These are phyloP conservation scores for Tetraselmis chui DNA, from an alignment of 139 green algal species.

Conservation along the genomic window DNA sequence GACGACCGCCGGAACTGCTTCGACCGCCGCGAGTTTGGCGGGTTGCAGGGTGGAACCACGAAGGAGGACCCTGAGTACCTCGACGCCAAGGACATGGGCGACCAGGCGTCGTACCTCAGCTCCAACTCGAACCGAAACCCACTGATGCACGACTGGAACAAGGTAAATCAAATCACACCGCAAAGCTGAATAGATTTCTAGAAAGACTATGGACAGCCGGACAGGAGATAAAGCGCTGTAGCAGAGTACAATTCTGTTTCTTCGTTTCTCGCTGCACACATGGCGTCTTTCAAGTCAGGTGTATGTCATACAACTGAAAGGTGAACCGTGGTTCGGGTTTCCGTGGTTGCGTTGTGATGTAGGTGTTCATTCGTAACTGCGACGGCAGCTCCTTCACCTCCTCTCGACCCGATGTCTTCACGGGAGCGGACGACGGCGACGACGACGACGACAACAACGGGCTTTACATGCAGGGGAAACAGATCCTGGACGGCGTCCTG, in stretches of 20 bases:
- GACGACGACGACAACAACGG: not conserved
- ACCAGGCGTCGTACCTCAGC: not conserved
- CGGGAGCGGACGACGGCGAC: not conserved
- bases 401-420: not conserved
- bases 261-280: too few relatives aligned
- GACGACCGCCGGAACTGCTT: not conserved
- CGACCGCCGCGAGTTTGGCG: not conserved
- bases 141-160: not conserved
- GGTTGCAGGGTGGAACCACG: not conserved
- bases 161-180: too few relatives aligned
- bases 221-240: too few relatives aligned
- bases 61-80: not conserved
- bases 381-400: not conserved
- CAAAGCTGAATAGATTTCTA: too few relatives aligned
- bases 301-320: too few relatives aligned
- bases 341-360: too few relatives aligned
- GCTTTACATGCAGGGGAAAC: not conserved
- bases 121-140: not conserved
- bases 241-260: too few relatives aligned
- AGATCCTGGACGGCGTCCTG: not conserved
- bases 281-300: too few relatives aligned
- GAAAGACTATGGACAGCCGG: too few relatives aligned
- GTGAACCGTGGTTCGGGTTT: too few relatives aligned
- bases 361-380: not conserved
- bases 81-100: not conserved